Percentiles rank a stretch among this genome's conserved stretches.
Conservation (phyloP, 345 rosid species). For the Cardamine occulta region DNA sequence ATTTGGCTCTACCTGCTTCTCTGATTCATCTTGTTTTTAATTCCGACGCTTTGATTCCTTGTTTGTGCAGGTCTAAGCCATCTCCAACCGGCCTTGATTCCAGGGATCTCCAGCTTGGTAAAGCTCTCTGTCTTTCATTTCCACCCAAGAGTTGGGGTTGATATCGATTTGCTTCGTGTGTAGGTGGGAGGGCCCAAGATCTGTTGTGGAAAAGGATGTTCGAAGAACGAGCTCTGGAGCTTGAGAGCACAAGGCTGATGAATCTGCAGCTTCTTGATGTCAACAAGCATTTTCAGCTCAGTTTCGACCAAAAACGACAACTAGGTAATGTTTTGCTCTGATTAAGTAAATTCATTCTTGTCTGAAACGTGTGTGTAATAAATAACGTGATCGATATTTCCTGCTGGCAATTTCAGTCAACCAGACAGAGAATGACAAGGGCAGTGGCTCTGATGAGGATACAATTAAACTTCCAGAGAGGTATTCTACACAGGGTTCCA, state of each 20-base stretch:
- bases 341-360: neutral
- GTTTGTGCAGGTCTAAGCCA: slow-evolving; percentile 34
- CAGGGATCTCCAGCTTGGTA: slow-evolving; percentile 67
- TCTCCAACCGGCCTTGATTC: slow-evolving; percentile 56
- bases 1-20: slow-evolving; percentile 11
- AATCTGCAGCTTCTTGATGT: slow-evolving; percentile 69
- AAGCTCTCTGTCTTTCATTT: slow-evolving; percentile 11
- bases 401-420: neutral
- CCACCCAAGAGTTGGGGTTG: neutral
- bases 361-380: slow-evolving; percentile 2
- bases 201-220: slow-evolving; percentile 69
- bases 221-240: slow-evolving; percentile 68
- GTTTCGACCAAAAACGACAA: slow-evolving; percentile 52
- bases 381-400: neutral
- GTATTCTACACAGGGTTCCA: neutral
- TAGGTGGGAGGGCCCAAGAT: slow-evolving; percentile 65
- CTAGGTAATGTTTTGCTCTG: slow-evolving; percentile 19
- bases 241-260: slow-evolving; percentile 69
- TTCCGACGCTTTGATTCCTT: no score
- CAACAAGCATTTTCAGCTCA: slow-evolving; percentile 63
- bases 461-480: slow-evolving; percentile 21
- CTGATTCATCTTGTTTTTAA: neutral
- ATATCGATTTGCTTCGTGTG: neutral
- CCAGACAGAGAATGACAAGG: neutral
- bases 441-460: slow-evolving; percentile 10